These are phyloP conservation scores for Myriosclerotinia curreyana DNA, from an alignment of 2,329 filamentous ascomycete genomes.

Conservation along the genomic window DNA sequence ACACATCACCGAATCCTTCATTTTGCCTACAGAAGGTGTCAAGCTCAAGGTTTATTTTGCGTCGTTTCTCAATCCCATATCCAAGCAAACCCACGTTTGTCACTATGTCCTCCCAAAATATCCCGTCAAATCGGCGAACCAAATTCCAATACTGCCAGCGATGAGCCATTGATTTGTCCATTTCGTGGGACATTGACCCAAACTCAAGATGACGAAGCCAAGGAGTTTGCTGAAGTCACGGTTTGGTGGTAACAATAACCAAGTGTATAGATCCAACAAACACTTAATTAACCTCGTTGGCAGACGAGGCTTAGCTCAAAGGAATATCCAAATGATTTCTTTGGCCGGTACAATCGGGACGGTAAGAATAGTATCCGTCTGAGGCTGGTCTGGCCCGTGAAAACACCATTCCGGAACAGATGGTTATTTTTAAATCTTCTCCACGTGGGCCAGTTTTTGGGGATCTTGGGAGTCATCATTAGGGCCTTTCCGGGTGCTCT, in stretches of 20 bases:
- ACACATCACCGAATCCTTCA: too few species aligned
- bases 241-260: constrained; percentile 14
- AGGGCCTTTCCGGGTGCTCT: too few species aligned
- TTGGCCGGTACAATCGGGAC: constrained; percentile 43
- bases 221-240: constrained; percentile 21
- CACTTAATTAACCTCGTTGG: neutral
- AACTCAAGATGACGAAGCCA: neutral
- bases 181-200: neutral
- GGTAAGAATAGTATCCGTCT: constrained; percentile 36
- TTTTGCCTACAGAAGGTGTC: neutral
- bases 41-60: neutral
- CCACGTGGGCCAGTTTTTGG: too few species aligned
- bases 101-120: neutral
- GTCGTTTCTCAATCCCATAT: neutral
- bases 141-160: neutral
- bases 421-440: too few species aligned
- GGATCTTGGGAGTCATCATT: too few species aligned
- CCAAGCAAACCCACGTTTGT: neutral
- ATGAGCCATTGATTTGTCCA: constrained; percentile 4
- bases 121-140: neutral
- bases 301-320: constrained; percentile 41
- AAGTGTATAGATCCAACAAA: neutral
- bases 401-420: too few species aligned
- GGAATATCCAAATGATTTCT: constrained; percentile 45
- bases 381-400: too few species aligned